phyloP scores from a whole-genome alignment of 306 rosid species.

The Mimosa pudica region DNA sequence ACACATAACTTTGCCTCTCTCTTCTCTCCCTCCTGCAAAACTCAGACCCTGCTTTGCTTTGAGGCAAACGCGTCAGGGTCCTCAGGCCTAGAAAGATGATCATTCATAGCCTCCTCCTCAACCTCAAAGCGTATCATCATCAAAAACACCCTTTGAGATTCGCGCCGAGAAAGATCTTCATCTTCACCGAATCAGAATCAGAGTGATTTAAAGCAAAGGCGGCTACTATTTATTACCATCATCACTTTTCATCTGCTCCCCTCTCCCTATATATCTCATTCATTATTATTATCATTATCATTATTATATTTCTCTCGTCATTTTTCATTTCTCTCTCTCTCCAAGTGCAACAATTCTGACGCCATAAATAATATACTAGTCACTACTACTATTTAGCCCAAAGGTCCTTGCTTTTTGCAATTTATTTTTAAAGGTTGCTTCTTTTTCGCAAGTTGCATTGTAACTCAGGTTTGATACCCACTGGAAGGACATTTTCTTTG shows the following conservation, averaged over 20 bases:
- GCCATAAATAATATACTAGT: not conserved
- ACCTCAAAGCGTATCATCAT: slow-evolving; percentile 12
- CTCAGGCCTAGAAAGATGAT: slow-evolving; percentile 49
- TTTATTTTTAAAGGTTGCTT: not conserved
- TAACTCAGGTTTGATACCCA: not conserved
- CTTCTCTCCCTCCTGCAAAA: slow-evolving; percentile 35
- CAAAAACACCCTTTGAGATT: slow-evolving; percentile 57
- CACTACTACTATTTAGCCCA: not conserved
- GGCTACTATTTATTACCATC: slow-evolving; percentile 61
- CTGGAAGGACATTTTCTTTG: not conserved
- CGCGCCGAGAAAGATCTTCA: slow-evolving; percentile 45
- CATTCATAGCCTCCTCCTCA: slow-evolving; percentile 16
- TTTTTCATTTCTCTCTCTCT: not conserved
- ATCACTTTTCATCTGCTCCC: not conserved
- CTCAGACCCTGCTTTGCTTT: slow-evolving; percentile 12
- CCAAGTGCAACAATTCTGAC: not conserved
- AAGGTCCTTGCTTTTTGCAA: slow-evolving; percentile 10
- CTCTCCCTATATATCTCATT: slow-evolving; percentile 27
- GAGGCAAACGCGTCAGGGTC: slow-evolving; percentile 59
- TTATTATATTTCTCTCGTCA: slow-evolving; percentile 7
- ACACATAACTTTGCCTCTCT: slow-evolving; percentile 12
- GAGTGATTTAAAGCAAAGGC: slow-evolving; percentile 65
- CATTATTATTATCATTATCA: not conserved
- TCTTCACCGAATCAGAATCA: slow-evolving; percentile 53
- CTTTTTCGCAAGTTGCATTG: not conserved